Conservation (phyloP, 306 rosid genomes). For the Trifolium subterraneum region DNA sequence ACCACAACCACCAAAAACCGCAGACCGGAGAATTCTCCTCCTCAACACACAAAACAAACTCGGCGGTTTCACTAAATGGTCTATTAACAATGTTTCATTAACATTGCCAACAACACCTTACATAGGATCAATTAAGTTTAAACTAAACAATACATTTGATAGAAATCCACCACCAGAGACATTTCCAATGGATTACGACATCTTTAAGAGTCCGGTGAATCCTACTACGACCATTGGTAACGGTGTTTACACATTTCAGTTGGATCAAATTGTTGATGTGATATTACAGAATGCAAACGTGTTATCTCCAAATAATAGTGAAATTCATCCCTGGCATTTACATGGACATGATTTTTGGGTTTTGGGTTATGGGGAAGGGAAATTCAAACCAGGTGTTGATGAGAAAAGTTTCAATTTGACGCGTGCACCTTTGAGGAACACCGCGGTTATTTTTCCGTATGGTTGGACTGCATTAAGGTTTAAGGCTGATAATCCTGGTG, state of each 20-base stretch:
- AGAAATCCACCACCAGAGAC: constrained; percentile 50
- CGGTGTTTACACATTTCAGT: constrained; percentile 57
- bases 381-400: constrained; percentile 45
- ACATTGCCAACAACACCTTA: constrained; percentile 71
- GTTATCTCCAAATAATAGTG: constrained; percentile 49
- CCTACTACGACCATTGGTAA: constrained; percentile 49
- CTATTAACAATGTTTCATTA: constrained; percentile 75
- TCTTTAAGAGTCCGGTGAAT: constrained; percentile 51
- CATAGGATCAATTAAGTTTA: constrained; percentile 53
- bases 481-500: constrained; percentile 85
- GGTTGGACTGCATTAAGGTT: constrained; percentile 89
- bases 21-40: constrained; percentile 56
- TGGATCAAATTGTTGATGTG: constrained; percentile 57
- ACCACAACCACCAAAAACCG: constrained; percentile 58
- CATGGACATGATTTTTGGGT: constrained; percentile 97
- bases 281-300: constrained; percentile 75
- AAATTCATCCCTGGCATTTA: constrained; percentile 91
- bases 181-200: constrained; percentile 49
- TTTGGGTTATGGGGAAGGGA: constrained; percentile 84
- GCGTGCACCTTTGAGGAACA: constrained; percentile 74
- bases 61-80: constrained; percentile 69
- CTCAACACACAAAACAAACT: constrained; percentile 79
- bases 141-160: constrained; percentile 43
- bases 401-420: constrained; percentile 58
- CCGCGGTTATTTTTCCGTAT: constrained; percentile 66